Evolutionary conservation across 108 stramenopile species (phyloP).

Genomic region (Skeletonema costatum): DNA sequence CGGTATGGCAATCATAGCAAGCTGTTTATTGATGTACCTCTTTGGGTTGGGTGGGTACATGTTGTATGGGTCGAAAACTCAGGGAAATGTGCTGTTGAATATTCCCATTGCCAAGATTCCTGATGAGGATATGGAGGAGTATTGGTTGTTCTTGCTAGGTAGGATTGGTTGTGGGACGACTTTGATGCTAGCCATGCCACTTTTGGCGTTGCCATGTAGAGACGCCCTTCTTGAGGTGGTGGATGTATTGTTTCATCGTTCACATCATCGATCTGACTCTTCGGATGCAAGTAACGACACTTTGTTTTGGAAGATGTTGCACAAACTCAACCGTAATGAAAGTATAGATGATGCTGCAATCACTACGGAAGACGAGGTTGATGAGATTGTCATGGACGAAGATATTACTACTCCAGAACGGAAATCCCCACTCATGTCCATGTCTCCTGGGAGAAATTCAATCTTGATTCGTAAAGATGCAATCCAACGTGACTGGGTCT

Average conservation of each 20-base stretch:
- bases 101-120: constrained; percentile 14
- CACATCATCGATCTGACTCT: constrained; percentile 17
- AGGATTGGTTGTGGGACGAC: constrained; percentile 73
- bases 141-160: constrained; percentile 60
- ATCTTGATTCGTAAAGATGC: constrained; percentile 23
- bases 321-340: constrained; percentile 11
- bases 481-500: constrained; percentile 33
- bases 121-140: constrained; percentile 18
- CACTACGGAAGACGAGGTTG: constrained; percentile 32
- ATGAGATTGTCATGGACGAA: constrained; percentile 3
- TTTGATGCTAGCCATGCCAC: constrained; percentile 61
- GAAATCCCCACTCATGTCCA: too few relatives aligned
- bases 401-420: background rate
- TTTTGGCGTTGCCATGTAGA: constrained; percentile 81
- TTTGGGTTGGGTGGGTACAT: constrained; percentile 73
- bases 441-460: constrained; percentile 3
- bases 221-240: constrained; percentile 55
- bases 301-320: constrained; percentile 29
- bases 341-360: constrained; percentile 13
- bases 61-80: constrained; percentile 47
- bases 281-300: background rate
- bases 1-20: constrained; percentile 41
- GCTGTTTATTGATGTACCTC: constrained; percentile 51
- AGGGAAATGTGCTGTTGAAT: constrained; percentile 76
- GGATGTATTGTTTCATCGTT: constrained; percentile 40